Base-by-base conservation (phyloP, 305 asterid genomes). In the Fraxinus sp. region DNA sequence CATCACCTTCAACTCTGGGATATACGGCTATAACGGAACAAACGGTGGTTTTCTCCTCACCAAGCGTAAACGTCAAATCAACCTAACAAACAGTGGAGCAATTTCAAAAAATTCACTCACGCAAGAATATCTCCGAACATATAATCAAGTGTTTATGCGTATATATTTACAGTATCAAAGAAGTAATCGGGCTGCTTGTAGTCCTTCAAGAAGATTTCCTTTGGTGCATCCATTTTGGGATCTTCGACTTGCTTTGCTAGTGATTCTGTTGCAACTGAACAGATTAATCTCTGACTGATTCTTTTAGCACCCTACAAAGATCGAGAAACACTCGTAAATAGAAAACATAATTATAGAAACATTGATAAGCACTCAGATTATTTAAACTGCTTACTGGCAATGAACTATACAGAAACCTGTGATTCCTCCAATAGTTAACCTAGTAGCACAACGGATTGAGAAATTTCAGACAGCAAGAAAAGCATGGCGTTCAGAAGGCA, bases 181-280 rank as follows among this genome's bases (percentile, higher is more conserved):
- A 86, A 94, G 87, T 92, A 95, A 77, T 91, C 94, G 26, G 98
- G 97, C 82, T 90, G 93, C 88, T 94, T 92, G 90, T 95, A 94
- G 85, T 95, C 98, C 92, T 94, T 95, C n/a, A 95, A 84, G 79
- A 94, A 94, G 36, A 95, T 94, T 88, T 95, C 98, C 84, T 93
- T 92, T 82, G 98, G 98, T 79, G 90, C 30, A 81, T 92, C 98
- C 98, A 94, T 94, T 16, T 35, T 84, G 66, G 92, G 81, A 83
- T 95, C 98, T 83, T 91, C 98, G 28, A 83, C 89, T 89, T 87
- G 90, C 85, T 89, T 92, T 7, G 92, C 83, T 73, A 76, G 57
- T 78, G 93, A 81, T 81, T 92, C 94, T 83, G 98, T 92, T 80
- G 96, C 94, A 57, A 95, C 97, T 1, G 97, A 92, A 88, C 95